These are phyloP conservation scores for Rubia occidens DNA, from an alignment of 305 asterid genomes.

Conservation along the genomic window DNA sequence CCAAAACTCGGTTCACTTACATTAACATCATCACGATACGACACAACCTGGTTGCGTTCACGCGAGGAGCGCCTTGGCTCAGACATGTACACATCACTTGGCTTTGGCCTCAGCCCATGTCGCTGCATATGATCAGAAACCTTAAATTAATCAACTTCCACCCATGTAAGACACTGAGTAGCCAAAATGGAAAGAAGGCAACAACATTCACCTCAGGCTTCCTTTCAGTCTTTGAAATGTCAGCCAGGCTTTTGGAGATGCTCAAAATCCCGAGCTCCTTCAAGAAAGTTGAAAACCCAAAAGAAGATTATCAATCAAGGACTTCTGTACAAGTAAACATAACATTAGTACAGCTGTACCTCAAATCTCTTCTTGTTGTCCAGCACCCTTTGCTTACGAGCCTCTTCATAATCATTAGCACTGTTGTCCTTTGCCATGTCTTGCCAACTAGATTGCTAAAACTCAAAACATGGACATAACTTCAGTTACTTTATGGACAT, in stretches of 20 bases:
- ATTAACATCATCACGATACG: conserved; percentile 73
- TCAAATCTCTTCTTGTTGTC: conserved; percentile 59
- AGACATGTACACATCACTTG: conserved; percentile 16
- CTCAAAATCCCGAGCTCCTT: conserved; percentile 74
- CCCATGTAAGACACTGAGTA: neutral
- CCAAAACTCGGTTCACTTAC: conserved; percentile 9
- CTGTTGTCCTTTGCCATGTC: conserved; percentile 32
- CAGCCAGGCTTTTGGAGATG: conserved; percentile 48
- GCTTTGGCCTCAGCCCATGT: conserved; percentile 27
- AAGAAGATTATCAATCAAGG: neutral
- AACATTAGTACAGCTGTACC: conserved; percentile 24
- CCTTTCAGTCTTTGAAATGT: conserved; percentile 37
- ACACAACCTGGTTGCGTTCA: conserved; percentile 45
- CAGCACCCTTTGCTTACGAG: conserved; percentile 55
- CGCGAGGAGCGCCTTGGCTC: conserved; percentile 91
- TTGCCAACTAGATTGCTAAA: neutral
- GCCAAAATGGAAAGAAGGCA: neutral
- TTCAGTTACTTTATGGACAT: neutral
- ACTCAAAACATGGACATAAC: neutral
- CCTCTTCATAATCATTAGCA: conserved; percentile 49
- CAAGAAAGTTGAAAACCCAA: conserved; percentile 7
- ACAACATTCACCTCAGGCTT: conserved; percentile 37
- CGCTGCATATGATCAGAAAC: conserved; percentile 26
- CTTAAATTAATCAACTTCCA: neutral
- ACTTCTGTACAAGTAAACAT: neutral